A percentile compares a stretch with the other conserved stretches of the same genome.
phyloP scores from a whole-genome alignment of 129 eudicot species.

The Pulicaria dysenterica region DNA sequence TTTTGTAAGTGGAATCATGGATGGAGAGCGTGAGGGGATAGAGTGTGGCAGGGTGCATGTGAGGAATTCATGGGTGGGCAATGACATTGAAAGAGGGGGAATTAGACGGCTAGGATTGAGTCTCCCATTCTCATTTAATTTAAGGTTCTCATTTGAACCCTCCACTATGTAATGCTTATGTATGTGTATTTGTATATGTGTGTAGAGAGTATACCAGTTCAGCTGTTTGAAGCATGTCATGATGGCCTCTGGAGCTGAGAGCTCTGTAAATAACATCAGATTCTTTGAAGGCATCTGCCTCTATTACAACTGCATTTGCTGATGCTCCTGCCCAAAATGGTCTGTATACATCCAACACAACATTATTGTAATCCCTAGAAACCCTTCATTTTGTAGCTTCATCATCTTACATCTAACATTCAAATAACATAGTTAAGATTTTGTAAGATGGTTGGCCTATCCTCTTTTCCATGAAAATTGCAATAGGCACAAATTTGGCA shows the following conservation, averaged over 20 bases:
- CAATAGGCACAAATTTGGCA: too few relatives aligned
- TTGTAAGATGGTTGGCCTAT: too few relatives aligned
- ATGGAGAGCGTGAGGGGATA: too few relatives aligned
- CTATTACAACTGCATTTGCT: slow-evolving; percentile 87
- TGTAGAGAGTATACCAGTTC: slow-evolving; percentile 60
- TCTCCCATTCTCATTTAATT: too few relatives aligned
- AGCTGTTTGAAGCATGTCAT: slow-evolving; percentile 96
- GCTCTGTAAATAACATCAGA: slow-evolving; percentile 90
- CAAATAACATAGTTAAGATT: slow-evolving; percentile 3
- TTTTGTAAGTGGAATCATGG: too few relatives aligned
- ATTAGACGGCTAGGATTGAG: too few relatives aligned
- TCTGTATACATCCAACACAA: slow-evolving; percentile 46
- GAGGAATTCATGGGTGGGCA: too few relatives aligned
- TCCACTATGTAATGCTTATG: too few relatives aligned
- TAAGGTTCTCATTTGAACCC: too few relatives aligned
- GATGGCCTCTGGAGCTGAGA: slow-evolving; percentile 85
- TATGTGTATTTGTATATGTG: not conserved
- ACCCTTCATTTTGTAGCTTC: not conserved
- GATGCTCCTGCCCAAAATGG: slow-evolving; percentile 98
- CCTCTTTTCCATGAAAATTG: too few relatives aligned
- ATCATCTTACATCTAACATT: slow-evolving; percentile 1
- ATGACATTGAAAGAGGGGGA: too few relatives aligned
- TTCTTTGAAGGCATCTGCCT: slow-evolving; percentile 97
- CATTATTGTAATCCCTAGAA: not conserved
- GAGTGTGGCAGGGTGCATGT: too few relatives aligned